These are phyloP conservation scores for Crinitomyces ghanaensis DNA, from an alignment of 805 yeast species.

Conservation along the genomic window DNA sequence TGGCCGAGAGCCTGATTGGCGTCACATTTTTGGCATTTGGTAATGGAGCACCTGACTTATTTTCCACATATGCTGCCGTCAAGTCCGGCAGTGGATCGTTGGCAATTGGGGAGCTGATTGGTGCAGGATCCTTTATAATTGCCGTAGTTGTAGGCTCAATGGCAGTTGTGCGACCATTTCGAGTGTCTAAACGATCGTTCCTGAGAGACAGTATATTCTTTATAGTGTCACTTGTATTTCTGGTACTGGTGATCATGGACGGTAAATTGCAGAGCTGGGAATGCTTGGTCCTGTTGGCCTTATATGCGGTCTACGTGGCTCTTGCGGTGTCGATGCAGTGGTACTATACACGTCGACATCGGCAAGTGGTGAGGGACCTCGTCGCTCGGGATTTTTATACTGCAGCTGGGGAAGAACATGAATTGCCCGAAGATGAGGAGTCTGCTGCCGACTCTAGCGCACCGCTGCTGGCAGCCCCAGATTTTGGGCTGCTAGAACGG, in stretches of 20 bases:
- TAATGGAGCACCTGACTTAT: conserved; percentile 84
- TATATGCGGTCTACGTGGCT: conserved; percentile 50
- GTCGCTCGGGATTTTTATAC: neutral
- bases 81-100: conserved; percentile 55
- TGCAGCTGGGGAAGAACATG: neutral
- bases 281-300: conserved; percentile 43
- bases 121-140: conserved; percentile 76
- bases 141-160: conserved; percentile 74
- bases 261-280: conserved; percentile 45
- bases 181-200: conserved; percentile 38
- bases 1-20: conserved; percentile 75
- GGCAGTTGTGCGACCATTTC: conserved; percentile 55
- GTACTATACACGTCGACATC: too few species aligned
- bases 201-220: conserved; percentile 53
- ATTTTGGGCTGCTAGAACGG: too few species aligned
- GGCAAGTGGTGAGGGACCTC: too few species aligned
- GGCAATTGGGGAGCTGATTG: conserved; percentile 85
- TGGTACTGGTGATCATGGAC: conserved; percentile 43
- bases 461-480: neutral
- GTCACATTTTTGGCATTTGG: conserved; percentile 83
- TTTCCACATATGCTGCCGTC: conserved; percentile 77
- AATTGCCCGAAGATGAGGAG: neutral
- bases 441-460: neutral
- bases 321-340: conserved; percentile 36
- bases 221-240: conserved; percentile 35